phyloP scores from a whole-genome alignment of 495 filamentous ascomycete species.

The Parmelia sp. region DNA sequence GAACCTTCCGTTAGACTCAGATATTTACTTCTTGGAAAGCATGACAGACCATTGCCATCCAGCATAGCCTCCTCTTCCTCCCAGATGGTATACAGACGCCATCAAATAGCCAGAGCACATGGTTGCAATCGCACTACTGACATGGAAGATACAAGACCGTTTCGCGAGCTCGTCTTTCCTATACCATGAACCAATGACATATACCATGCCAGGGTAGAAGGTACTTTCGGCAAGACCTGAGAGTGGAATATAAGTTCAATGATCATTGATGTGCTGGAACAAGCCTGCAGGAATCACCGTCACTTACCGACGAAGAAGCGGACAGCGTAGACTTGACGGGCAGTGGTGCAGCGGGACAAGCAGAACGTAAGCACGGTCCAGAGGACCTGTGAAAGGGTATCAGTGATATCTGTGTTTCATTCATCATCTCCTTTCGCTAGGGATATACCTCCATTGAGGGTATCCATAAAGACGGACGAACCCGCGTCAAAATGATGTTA shows the following conservation, averaged over 20 bases:
- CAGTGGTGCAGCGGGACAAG: neutral
- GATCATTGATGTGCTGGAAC: neutral
- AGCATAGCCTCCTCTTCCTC: neutral
- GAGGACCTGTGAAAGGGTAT: neutral
- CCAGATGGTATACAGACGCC: neutral
- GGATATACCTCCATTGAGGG: neutral
- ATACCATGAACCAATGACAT: neutral
- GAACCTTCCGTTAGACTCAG: no score
- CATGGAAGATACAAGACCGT: neutral
- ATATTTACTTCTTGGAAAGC: no score
- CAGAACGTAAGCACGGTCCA: neutral
- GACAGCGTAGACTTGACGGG: neutral
- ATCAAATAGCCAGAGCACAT: neutral
- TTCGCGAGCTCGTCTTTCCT: neutral
- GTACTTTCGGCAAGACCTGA: neutral
- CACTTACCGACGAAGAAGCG: neutral
- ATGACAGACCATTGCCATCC: neutral
- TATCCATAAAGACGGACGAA: neutral
- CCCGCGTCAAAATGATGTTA: neutral
- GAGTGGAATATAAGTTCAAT: neutral
- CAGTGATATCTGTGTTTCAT: no score
- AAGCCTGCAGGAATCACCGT: neutral
- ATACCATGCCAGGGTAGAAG: neutral
- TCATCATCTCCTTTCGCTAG: no score
- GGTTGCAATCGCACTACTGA: neutral